These are phyloP conservation scores for Falciphora oryzae DNA, from an alignment of 2,329 filamentous ascomycete species.

Conservation along the genomic window DNA sequence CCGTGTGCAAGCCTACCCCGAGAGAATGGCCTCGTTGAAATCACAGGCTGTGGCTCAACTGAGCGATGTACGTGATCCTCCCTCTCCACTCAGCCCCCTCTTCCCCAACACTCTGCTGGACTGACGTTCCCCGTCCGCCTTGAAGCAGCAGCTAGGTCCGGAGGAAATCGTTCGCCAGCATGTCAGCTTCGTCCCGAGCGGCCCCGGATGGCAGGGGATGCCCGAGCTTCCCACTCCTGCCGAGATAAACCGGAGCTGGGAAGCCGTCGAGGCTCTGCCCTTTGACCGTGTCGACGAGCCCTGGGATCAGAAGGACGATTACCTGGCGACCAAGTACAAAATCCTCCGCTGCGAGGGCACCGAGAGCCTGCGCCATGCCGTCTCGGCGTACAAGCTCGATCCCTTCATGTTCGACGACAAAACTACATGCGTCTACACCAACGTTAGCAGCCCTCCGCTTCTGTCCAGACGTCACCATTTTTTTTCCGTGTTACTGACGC, in stretches of 20 bases:
- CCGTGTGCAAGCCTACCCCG: neutral
- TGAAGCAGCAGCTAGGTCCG: neutral
- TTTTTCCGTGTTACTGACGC: neutral
- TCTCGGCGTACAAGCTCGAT: slow-evolving; percentile 47
- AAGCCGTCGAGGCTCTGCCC: slow-evolving; percentile 28
- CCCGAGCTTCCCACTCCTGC: slow-evolving; percentile 49
- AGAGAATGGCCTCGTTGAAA: neutral
- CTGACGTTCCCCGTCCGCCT: neutral
- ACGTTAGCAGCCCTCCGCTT: slow-evolving; percentile 39
- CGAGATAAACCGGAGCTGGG: slow-evolving; percentile 41
- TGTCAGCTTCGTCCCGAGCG: slow-evolving; percentile 7
- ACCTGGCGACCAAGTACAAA: slow-evolving; percentile 68
- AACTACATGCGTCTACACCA: slow-evolving; percentile 61
- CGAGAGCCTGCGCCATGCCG: slow-evolving; percentile 61
- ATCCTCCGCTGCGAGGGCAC: slow-evolving; percentile 71
- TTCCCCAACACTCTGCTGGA: neutral
- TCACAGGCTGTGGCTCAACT: neutral
- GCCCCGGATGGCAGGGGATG: slow-evolving; percentile 19
- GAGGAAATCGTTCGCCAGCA: slow-evolving; percentile 8
- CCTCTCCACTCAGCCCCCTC: too few relatives aligned
- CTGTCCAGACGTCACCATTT: neutral
- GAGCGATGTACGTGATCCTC: neutral
- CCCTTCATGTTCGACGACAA: slow-evolving; percentile 53
- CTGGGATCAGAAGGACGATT: slow-evolving; percentile 57
- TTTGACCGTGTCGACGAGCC: slow-evolving; percentile 49